These are phyloP conservation scores for Picea glauca DNA, from an alignment of 75 land plant genomes.

Conservation along the genomic window DNA sequence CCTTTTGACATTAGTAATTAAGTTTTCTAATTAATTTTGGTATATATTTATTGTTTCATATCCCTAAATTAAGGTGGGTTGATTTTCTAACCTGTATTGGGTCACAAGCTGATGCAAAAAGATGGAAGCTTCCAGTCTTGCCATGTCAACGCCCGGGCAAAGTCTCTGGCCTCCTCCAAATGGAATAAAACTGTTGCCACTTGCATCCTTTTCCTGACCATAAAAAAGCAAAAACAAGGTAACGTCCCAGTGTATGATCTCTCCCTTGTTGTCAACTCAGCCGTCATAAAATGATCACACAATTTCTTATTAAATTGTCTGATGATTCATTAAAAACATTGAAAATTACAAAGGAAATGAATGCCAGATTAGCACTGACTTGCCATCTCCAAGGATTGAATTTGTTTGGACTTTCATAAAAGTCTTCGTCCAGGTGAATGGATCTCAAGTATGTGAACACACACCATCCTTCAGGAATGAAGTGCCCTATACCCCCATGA, in stretches of 20 bases:
- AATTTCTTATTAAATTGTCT: background rate
- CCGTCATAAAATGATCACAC: background rate
- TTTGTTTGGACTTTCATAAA: conserved; percentile 53
- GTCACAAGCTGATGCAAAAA: conserved; percentile 43
- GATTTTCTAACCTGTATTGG: conserved; percentile 18
- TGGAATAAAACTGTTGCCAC: conserved; percentile 14
- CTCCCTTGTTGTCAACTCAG: too few species aligned
- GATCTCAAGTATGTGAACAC: conserved; percentile 64
- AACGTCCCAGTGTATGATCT: too few species aligned
- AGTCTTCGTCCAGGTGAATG: conserved; percentile 64
- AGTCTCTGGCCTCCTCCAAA: conserved; percentile 43
- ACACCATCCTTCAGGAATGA: conserved; percentile 76
- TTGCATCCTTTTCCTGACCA: conserved; percentile 15
- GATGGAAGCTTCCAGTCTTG: conserved; percentile 26
- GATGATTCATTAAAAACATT: background rate
- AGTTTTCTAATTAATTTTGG: too few species aligned
- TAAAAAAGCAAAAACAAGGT: background rate
- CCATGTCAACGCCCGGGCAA: conserved; percentile 40
- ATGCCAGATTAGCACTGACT: conserved; percentile 13
- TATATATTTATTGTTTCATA: too few species aligned
- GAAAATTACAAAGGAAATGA: background rate
- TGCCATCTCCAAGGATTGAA: conserved; percentile 91
- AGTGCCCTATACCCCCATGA: conserved; percentile 33
- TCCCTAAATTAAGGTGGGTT: too few species aligned
- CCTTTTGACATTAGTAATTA: too few species aligned